These are phyloP conservation scores for Fraxinus americana DNA, from an alignment of 257 asterid genomes.

Conservation along the genomic window DNA sequence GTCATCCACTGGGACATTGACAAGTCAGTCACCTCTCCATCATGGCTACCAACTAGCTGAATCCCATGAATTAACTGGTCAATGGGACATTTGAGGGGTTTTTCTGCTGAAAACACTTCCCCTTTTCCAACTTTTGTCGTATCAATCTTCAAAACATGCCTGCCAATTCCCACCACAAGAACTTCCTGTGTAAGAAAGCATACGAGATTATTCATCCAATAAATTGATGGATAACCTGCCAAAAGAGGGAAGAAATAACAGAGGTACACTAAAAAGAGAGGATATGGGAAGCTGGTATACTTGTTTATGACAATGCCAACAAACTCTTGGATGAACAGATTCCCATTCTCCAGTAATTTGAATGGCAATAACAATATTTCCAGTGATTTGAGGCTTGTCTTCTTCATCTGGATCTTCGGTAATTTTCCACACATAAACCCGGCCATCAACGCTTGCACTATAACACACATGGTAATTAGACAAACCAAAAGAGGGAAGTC, in stretches of 20 bases:
- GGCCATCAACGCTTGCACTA: constrained; percentile 63
- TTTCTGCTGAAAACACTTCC: constrained; percentile 65
- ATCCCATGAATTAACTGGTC: constrained; percentile 82
- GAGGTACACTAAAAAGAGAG: not conserved
- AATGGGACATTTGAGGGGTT: constrained; percentile 73
- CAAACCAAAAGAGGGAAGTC: constrained; percentile 11
- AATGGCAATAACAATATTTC: constrained; percentile 43
- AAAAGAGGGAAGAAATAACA: constrained; percentile 2
- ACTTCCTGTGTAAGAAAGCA: not conserved
- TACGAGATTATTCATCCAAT: not conserved
- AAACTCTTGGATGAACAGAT: constrained; percentile 55
- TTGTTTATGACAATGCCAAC: constrained; percentile 59
- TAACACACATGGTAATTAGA: constrained; percentile 25
- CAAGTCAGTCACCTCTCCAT: constrained; percentile 93
- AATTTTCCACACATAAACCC: constrained; percentile 53
- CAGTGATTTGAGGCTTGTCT: constrained; percentile 48
- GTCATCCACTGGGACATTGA: constrained; percentile 99
- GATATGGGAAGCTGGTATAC: constrained; percentile 1
- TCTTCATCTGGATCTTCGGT: constrained; percentile 20
- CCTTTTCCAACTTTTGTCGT: constrained; percentile 52
- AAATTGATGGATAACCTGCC: constrained; percentile 13
- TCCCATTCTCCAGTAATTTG: constrained; percentile 50
- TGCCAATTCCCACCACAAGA: not conserved
- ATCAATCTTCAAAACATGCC: not conserved
- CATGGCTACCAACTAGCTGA: constrained; percentile 94